phyloP scores from a whole-genome alignment of 2,329 filamentous ascomycete genomes.

The Trichoderma sp. region DNA sequence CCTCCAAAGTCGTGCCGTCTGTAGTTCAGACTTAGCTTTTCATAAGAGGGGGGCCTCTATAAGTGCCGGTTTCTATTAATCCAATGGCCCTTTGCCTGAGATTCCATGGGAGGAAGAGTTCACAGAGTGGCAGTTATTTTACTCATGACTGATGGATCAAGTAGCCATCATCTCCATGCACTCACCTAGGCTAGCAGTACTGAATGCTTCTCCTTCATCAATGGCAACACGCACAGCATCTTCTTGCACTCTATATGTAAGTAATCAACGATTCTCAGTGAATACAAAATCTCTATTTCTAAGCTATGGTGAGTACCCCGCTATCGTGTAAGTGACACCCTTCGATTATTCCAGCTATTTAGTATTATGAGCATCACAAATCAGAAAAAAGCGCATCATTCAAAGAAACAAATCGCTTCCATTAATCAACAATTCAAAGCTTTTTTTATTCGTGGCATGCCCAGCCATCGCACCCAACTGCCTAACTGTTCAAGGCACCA shows the following conservation, averaged over 20 bases:
- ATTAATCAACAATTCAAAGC: constrained; percentile 59
- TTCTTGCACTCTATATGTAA: neutral
- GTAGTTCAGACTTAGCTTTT: too few species aligned
- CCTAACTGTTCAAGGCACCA: constrained; percentile 29
- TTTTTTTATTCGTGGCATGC: constrained; percentile 23
- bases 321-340: neutral
- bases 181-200: neutral
- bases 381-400: neutral
- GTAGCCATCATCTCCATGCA: neutral
- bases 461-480: constrained; percentile 28
- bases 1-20: too few species aligned
- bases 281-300: neutral
- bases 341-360: neutral
- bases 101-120: neutral
- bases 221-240: neutral
- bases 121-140: neutral
- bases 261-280: neutral
- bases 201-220: neutral
- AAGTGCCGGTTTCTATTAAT: neutral
- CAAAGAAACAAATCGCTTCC: constrained; percentile 53
- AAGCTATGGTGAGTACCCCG: neutral
- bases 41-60: neutral
- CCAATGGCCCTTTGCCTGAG: neutral
- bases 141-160: neutral
- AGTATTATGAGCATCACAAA: neutral